Percentiles rank a stretch among this genome's conserved stretches.
Evolutionary conservation across 2,329 filamentous ascomycete species (phyloP).

Genomic region (Fusarium sp.): DNA sequence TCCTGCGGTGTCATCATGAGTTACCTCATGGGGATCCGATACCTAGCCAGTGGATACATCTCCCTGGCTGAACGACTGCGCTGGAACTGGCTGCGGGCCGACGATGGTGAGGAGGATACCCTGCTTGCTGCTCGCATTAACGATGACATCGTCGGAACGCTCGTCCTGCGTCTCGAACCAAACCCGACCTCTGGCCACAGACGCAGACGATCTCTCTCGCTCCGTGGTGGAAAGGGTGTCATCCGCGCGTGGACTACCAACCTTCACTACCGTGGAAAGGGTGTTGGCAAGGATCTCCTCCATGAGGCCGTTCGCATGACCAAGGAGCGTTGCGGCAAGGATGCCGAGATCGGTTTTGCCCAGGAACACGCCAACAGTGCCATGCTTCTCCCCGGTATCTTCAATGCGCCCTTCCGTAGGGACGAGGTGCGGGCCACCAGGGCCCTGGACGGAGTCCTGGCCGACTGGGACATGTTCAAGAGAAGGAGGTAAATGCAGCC

Average conservation of each 20-base stretch:
- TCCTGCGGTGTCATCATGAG: conserved; percentile 71
- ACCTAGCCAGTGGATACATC: conserved; percentile 71
- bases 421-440: conserved; percentile 68
- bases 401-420: conserved; percentile 70
- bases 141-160: conserved; percentile 75
- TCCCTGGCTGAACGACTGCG: conserved; percentile 69
- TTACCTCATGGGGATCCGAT: conserved; percentile 71
- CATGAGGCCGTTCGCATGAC: conserved; percentile 78
- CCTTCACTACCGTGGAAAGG: conserved; percentile 74
- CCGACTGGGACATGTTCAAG: conserved; percentile 59
- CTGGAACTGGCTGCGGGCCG: conserved; percentile 68
- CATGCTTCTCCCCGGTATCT: conserved; percentile 71
- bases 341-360: conserved; percentile 77
- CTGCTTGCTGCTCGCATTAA: conserved; percentile 76
- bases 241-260: conserved; percentile 87
- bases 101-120: conserved; percentile 62
- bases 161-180: conserved; percentile 75
- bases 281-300: conserved; percentile 78
- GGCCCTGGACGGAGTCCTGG: conserved; percentile 63
- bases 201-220: conserved; percentile 52
- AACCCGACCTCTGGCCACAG: conserved; percentile 45
- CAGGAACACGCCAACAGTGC: conserved; percentile 80
- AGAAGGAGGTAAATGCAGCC: conserved; percentile 57
- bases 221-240: conserved; percentile 72
- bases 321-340: conserved; percentile 75